A percentile compares a stretch with the other conserved stretches of the same genome.
Conservation (phyloP, 2,329 filamentous ascomycete genomes). For the Tetracladium maxilliforme region DNA sequence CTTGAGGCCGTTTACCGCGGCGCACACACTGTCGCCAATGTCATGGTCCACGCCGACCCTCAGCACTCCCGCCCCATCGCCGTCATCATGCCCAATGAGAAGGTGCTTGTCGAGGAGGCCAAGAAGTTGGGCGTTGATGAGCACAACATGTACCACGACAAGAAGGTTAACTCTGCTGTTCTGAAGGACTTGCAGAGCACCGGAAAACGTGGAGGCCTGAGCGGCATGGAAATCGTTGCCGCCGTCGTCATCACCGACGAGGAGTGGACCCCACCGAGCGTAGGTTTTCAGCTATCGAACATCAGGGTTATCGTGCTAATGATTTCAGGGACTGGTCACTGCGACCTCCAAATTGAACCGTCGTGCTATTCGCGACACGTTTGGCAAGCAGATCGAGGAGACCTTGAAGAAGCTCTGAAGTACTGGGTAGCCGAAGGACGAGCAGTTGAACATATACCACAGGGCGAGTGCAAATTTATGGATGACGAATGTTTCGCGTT, state of each 20-base stretch:
- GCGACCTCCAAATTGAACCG: constrained; percentile 62
- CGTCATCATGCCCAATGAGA: constrained; percentile 58
- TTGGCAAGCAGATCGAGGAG: constrained; percentile 42
- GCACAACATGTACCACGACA: constrained; percentile 51
- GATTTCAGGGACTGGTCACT: constrained; percentile 45
- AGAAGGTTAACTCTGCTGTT: constrained; percentile 45
- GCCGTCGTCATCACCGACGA: constrained; percentile 70
- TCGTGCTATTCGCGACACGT: constrained; percentile 48
- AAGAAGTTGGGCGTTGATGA: constrained; percentile 43
- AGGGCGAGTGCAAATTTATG: constrained; percentile 7
- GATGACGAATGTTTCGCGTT: no score
- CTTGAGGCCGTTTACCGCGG: constrained; percentile 85
- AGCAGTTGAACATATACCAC: not conserved
- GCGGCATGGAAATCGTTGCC: constrained; percentile 58
- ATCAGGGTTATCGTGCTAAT: no score
- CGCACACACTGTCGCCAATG: constrained; percentile 63
- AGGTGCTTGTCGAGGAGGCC: constrained; percentile 44
- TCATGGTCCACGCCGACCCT: constrained; percentile 72
- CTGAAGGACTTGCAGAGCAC: constrained; percentile 53
- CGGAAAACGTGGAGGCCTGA: constrained; percentile 51
- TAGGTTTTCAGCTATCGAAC: no score
- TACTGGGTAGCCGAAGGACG: constrained; percentile 2
- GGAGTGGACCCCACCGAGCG: constrained; percentile 76
- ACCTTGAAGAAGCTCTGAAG: constrained; percentile 28
- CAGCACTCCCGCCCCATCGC: constrained; percentile 68